Evolutionary conservation across 805 yeast species (phyloP).

Genomic region (Zygoascus bituminiphila): DNA sequence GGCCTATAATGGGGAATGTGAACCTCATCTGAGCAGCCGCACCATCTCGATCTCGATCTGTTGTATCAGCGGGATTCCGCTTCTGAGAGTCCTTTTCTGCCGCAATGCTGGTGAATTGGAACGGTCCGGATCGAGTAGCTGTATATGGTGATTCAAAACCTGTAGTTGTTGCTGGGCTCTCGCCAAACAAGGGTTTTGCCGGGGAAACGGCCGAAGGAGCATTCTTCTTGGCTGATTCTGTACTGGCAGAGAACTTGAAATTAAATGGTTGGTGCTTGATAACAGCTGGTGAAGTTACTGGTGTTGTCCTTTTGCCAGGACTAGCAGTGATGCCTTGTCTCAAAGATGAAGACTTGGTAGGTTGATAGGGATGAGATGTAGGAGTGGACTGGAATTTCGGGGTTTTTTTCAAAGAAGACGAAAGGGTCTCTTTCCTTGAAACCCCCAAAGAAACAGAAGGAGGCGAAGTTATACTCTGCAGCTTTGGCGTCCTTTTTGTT

Average conservation of each 20-base stretch:
- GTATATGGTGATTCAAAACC: neutral
- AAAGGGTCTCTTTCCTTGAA: neutral
- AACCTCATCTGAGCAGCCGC: neutral
- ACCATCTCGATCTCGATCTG: neutral
- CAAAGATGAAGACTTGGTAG: conserved; percentile 14
- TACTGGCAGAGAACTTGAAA: conserved; percentile 2
- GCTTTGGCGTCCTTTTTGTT: no score
- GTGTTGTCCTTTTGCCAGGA: conserved; percentile 6
- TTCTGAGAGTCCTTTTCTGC: neutral
- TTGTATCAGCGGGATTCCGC: neutral
- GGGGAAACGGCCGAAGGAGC: conserved; percentile 1
- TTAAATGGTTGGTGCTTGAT: neutral
- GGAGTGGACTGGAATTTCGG: neutral
- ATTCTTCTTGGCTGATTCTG: neutral
- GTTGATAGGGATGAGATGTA: conserved; percentile 7
- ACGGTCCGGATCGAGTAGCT: neutral
- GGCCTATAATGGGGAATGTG: neutral
- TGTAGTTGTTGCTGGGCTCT: neutral
- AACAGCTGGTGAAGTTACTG: neutral
- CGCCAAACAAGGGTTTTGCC: neutral
- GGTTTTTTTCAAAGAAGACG: neutral
- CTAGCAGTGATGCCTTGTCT: conserved; percentile 13
- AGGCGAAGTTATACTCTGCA: neutral
- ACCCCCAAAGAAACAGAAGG: neutral
- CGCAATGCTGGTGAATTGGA: neutral